Percentiles rank a stretch among this genome's conserved stretches.
These are phyloP conservation scores for Pythium brachiatum DNA, from an alignment of 352 stramenopile genomes.

Conservation along the genomic window DNA sequence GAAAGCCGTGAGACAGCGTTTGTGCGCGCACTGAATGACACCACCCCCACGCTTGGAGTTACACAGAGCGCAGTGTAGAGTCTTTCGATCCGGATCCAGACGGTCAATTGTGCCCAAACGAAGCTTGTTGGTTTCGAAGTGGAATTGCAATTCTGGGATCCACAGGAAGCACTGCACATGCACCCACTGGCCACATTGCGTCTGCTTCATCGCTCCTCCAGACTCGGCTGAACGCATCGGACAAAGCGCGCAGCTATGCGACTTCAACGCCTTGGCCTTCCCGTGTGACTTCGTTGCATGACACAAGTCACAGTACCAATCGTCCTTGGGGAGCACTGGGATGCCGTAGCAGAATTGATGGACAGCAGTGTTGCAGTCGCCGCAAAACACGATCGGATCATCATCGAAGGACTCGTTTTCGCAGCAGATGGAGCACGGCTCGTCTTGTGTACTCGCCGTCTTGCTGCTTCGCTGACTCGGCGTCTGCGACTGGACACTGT, in stretches of 20 bases:
- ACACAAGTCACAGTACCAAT: slow-evolving; percentile 86
- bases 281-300: background rate
- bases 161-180: slow-evolving; percentile 87
- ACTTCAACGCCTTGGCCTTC: slow-evolving; percentile 3
- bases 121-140: slow-evolving; percentile 33
- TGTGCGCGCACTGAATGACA: slow-evolving; percentile 78
- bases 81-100: slow-evolving; percentile 59
- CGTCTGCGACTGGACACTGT: background rate
- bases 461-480: slow-evolving; percentile 1
- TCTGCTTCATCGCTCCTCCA: slow-evolving; percentile 47
- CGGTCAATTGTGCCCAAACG: slow-evolving; percentile 43
- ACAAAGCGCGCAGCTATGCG: slow-evolving; percentile 55
- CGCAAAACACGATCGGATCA: slow-evolving; percentile 90
- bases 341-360: slow-evolving; percentile 92
- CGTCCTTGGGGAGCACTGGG: slow-evolving; percentile 47
- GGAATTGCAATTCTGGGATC: slow-evolving; percentile 71
- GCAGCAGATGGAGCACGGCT: slow-evolving; percentile 71
- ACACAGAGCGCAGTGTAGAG: slow-evolving; percentile 69
- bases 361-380: slow-evolving; percentile 82
- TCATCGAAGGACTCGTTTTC: slow-evolving; percentile 84
- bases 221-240: slow-evolving; percentile 33
- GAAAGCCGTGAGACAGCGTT: slow-evolving; percentile 69
- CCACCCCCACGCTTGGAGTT: slow-evolving; percentile 52
- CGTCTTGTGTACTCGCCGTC: slow-evolving; percentile 11
- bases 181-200: slow-evolving; percentile 66